Evolutionary conservation across 345 rosid genomes (phyloP), one percentile per base, ranked within the genome.

Genomic region (Boechera retrofracta): DNA sequence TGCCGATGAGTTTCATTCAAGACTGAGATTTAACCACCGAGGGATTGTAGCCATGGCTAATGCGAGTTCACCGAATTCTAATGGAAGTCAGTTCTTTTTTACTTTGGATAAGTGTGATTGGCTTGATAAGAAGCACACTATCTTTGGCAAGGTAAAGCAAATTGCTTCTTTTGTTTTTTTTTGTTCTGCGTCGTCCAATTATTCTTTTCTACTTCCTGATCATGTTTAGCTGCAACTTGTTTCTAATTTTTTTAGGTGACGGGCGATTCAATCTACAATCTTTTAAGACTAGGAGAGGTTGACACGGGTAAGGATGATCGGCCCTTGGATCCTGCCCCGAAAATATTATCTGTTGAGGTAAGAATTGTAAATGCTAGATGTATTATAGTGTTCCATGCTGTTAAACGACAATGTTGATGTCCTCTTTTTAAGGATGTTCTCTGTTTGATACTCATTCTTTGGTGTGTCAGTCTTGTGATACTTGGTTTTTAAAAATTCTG

Each of bases 41-140:
- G 98, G 96, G 13, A 64, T 95, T 54, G 91, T 95, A 47, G 99
- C 98, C 3, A 92, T 94, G 84, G 99, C 97, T 12, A 92, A 92
- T 86, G 91, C 89, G 32, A 90, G 96, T 71, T 52, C 85, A 7
- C 94, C 96, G 0, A 86, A 92, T 82, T 81, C 99, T 0, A 95
- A 92, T 80, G 98, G 98, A 32, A 95, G 97, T 75, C 98, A 92
- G 79, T 95, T 95, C 82, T 95, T 95, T 71, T 85, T 92, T 55
- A 82, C 99, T 26, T 83, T 95, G 85, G 99, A 93, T 88, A 89
- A 84, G 72, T 89, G 87, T 63, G 97, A 95, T 55, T 92, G 98
- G 98, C 93, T 95, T 77, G 96, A 93, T 69, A 59, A 70, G 45
- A 86, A 92, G 76, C 86, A 89, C 51, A 95, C 98, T 35, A 95